These are phyloP conservation scores for Passiflora organensis DNA, from an alignment of 345 rosid species.

Conservation along the genomic window DNA sequence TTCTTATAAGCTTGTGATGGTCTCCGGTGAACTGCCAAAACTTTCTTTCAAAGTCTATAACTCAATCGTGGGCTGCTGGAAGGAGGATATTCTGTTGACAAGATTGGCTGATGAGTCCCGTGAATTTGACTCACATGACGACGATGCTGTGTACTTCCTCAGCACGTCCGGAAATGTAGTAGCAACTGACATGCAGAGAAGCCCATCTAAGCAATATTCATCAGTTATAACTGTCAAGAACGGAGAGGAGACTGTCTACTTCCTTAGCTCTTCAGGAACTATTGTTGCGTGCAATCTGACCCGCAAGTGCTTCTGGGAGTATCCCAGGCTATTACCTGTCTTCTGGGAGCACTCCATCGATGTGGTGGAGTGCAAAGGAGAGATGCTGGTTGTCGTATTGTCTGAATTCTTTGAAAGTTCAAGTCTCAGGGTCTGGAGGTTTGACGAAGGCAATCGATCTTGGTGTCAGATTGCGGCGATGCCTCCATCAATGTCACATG, in stretches of 20 bases:
- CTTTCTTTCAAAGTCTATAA: conserved; percentile 46
- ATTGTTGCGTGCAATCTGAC: conserved; percentile 64
- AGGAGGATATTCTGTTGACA: conserved; percentile 33
- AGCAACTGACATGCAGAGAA: conserved; percentile 66
- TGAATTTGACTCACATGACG: conserved; percentile 29
- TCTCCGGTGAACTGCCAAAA: conserved; percentile 59
- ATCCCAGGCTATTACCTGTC: conserved; percentile 66
- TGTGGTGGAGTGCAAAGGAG: conserved; percentile 67
- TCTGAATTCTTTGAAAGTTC: conserved; percentile 80
- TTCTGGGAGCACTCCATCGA: conserved; percentile 75
- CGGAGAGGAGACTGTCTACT: conserved; percentile 48
- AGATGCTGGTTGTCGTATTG: conserved; percentile 56
- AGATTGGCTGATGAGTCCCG: conserved; percentile 31
- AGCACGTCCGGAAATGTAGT: conserved; percentile 74
- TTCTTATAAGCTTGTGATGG: conserved; percentile 53
- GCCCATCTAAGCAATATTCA: conserved; percentile 83
- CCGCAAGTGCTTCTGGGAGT: conserved; percentile 46
- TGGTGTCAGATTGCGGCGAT: conserved; percentile 68
- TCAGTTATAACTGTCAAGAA: conserved; percentile 52
- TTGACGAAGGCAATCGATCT: conserved; percentile 31
- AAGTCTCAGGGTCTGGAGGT: conserved; percentile 76
- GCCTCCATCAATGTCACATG: conserved; percentile 85
- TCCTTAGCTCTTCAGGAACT: conserved; percentile 67
- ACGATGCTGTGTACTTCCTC: conserved; percentile 65
- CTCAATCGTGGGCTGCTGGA: conserved; percentile 53